Conservation (phyloP, 371 early-diverging fungal genomes). For the Fennellomyces sp. region DNA sequence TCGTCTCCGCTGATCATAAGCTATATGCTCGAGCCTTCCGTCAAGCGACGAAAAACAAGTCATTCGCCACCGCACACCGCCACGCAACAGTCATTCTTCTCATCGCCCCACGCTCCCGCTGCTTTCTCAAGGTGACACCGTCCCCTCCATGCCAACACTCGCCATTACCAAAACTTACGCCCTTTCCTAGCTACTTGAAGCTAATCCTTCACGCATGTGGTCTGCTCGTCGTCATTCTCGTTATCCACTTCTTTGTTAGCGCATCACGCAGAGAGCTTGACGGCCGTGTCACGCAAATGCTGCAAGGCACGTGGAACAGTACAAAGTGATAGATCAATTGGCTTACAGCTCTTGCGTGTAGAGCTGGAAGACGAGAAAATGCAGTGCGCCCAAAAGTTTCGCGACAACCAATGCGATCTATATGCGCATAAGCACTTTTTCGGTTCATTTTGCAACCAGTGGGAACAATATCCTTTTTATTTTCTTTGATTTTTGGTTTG, state of each 20-base stretch:
- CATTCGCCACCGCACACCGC: background rate
- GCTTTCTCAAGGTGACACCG: background rate
- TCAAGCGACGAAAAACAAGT: conserved; percentile 5
- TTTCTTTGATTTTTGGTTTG: background rate
- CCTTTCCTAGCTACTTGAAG: background rate
- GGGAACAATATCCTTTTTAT: conserved; percentile 16
- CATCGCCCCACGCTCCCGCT: background rate
- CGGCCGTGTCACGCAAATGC: background rate
- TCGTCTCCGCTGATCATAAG: background rate
- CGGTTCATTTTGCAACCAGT: conserved; percentile 9
- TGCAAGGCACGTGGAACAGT: background rate
- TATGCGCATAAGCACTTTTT: conserved; percentile 1
- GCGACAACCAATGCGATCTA: conserved; percentile 15
- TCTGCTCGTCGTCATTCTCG: background rate
- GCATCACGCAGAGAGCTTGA: background rate
- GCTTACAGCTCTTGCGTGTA: no score
- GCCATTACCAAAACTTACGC: background rate
- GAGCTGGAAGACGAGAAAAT: conserved; percentile 5
- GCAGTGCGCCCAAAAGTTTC: conserved; percentile 12
- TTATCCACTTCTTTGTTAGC: background rate
- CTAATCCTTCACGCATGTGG: conserved; percentile 4
- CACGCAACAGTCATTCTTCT: background rate
- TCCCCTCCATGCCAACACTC: background rate
- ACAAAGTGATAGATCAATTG: background rate
- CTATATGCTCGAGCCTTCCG: background rate